Base-by-base conservation (phyloP, 1,284 basidiomycete species). In the Pyrrhoderma noxium region DNA sequence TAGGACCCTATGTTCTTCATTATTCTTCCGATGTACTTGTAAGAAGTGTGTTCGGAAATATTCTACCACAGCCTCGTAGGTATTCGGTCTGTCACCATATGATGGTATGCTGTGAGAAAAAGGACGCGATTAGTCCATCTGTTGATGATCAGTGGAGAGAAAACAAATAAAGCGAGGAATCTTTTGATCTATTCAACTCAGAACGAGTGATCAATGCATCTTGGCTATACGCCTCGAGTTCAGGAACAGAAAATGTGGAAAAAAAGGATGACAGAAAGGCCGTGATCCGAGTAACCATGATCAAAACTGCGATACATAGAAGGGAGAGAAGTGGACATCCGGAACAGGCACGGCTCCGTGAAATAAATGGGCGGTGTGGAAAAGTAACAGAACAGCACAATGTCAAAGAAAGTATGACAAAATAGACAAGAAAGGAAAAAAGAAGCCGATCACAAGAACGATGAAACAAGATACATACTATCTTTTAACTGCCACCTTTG, bases 1-100 rank as follows among this genome's bases (percentile, higher is more conserved):
- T 2, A 89, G 67, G 16, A 87, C 85, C 43, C 85, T 77, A 46
- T 80, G 76, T 61, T 81, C 85, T 61, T 87, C 82, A 59, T 89
- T 89, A 56, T 85, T 89, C 57, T 76, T 75, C 57, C 82, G 72
- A 63, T 89, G 86, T 8, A 87, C 85, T 62, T 89, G 86, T 48
- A 86, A 68, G 67, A 89, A 89, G 59, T 90, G 88, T 18, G 86
- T 82, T 7, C 82, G 80, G 75, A 90, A 90, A 64, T 90, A 90
- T 56, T 82, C 78, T 25, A 88, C 79, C 5, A 87, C 85, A 0
- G 82, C 74, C 52, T 88, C 84, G 59, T 82, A 88, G 58, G 89
- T 85, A 62, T 90, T 89, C 11, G 76, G 67, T 19, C 88, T 79
- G 53, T 88, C 79, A 22, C 84, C 86, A 57, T 85, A 90, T 1